Conservation (phyloP, 2,329 filamentous ascomycete species). For the Ceratocystis smalleyi region DNA sequence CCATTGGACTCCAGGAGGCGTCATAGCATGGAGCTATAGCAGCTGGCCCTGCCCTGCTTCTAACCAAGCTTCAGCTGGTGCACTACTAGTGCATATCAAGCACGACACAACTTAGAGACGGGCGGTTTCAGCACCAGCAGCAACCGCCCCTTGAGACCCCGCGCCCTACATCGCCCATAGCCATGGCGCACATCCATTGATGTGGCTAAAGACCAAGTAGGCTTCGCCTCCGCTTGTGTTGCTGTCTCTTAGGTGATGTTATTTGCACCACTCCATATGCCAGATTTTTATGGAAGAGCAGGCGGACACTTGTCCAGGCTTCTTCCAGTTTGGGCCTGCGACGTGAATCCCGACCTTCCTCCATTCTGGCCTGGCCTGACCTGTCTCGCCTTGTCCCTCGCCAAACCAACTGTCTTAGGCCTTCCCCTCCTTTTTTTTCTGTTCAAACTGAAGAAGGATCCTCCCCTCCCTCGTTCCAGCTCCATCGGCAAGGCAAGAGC, state of each 20-base stretch:
- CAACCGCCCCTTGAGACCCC: not conserved
- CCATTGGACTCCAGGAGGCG: not conserved
- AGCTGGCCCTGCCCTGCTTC: not conserved
- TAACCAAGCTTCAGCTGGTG: not conserved
- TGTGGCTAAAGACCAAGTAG: not conserved
- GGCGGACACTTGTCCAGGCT: not conserved
- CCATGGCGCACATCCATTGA: not conserved
- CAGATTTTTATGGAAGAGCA: not conserved
- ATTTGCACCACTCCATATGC: not conserved
- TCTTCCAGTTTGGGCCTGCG: not conserved
- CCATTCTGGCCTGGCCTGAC: not conserved
- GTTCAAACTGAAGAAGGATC: not conserved
- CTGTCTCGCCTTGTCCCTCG: not conserved
- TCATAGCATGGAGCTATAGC: not conserved
- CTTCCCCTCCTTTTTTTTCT: not conserved
- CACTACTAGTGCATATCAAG: not conserved
- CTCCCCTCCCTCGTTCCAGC: not conserved
- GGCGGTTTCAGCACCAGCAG: not conserved
- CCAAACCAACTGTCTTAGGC: not conserved
- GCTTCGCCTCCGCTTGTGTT: not conserved
- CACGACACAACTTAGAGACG: not conserved
- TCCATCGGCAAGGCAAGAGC: constrained; percentile 1
- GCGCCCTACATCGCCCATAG: not conserved
- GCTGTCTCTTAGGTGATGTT: too few species aligned
- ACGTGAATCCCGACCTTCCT: not conserved